These are phyloP conservation scores for Bocquillonia castaneifolia DNA, from an alignment of 441 rosid species.

Conservation along the genomic window DNA sequence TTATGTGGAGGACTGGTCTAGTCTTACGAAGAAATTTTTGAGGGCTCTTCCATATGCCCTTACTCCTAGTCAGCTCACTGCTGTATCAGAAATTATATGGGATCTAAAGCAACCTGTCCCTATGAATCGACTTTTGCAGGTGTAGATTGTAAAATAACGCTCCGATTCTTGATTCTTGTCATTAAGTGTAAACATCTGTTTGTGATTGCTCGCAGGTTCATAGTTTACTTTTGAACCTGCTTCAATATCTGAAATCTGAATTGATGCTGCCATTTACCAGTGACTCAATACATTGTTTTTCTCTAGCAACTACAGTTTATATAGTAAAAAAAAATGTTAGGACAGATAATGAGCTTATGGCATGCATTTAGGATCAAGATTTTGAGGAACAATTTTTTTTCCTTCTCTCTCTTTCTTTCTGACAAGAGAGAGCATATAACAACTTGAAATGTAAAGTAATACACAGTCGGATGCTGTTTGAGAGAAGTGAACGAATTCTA, in stretches of 20 bases:
- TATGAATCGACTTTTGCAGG: conserved; percentile 97
- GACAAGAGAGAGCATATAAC: not conserved
- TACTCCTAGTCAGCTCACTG: conserved; percentile 84
- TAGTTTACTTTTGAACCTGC: not conserved
- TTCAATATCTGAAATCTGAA: not conserved
- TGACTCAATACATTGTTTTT: not conserved
- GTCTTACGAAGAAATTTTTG: conserved; percentile 63
- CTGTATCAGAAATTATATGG: conserved; percentile 88
- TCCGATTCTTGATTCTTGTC: conserved; percentile 14
- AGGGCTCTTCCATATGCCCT: conserved; percentile 83
- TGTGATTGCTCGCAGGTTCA: conserved; percentile 6
- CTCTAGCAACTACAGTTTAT: conserved; percentile 4
- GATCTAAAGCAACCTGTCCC: conserved; percentile 89
- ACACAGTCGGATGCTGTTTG: not conserved
- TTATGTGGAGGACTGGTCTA: conserved; percentile 69
- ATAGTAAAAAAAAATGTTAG: not conserved
- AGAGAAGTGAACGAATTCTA: not conserved
- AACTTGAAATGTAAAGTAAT: not conserved
- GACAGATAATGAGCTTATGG: not conserved
- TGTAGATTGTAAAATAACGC: conserved; percentile 16
- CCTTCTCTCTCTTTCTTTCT: not conserved
- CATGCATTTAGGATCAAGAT: not conserved
- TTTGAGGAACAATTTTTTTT: not conserved
- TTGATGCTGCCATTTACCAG: not conserved
- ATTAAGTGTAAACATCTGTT: not conserved